Evolutionary conservation across 768 basidiomycete genomes (phyloP).

Genomic region (Pilatotrama ljubarskyi): DNA sequence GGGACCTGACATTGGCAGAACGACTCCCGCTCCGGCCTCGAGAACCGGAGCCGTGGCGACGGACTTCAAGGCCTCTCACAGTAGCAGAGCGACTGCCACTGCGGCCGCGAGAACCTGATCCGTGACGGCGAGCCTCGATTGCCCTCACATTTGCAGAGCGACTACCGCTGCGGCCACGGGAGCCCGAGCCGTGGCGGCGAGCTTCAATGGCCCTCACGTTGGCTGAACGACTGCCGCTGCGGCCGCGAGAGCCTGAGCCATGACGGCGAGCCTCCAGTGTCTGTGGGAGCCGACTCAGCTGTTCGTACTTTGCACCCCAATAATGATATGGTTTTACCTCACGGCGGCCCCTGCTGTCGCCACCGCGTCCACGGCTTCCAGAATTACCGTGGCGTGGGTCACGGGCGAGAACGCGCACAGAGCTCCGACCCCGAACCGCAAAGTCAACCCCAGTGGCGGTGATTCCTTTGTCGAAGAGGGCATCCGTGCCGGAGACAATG

Average conservation of each 20-base stretch:
- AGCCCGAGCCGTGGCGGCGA: conserved; percentile 4
- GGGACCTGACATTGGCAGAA: neutral
- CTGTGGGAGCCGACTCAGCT: too few relatives aligned
- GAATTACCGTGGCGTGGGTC: conserved; percentile 16
- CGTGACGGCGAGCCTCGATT: conserved; percentile 2
- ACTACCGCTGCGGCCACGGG: neutral
- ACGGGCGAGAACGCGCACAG: conserved; percentile 2
- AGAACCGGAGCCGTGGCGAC: conserved; percentile 3
- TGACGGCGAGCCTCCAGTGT: neutral
- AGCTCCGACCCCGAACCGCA: conserved; percentile 3
- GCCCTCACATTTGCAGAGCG: neutral
- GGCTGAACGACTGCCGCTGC: neutral
- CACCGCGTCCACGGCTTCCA: conserved; percentile 2
- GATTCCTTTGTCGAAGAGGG: neutral
- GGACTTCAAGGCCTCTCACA: neutral
- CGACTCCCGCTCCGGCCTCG: neutral
- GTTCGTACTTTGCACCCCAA: too few relatives aligned
- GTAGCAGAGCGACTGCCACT: neutral
- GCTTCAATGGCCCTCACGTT: neutral
- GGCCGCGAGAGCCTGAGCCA: conserved; percentile 1
- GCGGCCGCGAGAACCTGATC: neutral
- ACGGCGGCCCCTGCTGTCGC: conserved; percentile 1
- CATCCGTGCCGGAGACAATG: neutral
- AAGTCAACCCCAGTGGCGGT: neutral
- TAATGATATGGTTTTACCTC: too few relatives aligned